phyloP scores from a whole-genome alignment of 2,329 filamentous ascomycete genomes.

The Diplodia intermedia region DNA sequence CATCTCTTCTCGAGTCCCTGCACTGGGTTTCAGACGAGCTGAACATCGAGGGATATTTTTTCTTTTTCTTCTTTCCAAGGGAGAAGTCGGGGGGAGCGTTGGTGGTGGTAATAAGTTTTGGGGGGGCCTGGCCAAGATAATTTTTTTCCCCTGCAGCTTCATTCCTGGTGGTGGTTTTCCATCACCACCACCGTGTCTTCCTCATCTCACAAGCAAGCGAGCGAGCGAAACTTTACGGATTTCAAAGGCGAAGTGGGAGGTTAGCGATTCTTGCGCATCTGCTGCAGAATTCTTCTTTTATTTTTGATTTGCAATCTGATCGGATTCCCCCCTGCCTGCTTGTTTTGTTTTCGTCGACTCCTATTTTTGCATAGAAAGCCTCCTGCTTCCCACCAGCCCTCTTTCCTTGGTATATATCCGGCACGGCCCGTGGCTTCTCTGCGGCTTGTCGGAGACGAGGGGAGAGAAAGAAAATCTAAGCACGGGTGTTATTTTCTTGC shows the following conservation, averaged over 20 bases:
- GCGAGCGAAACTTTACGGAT: background rate
- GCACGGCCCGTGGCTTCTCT: background rate
- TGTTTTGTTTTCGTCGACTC: background rate
- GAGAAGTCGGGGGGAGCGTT: background rate
- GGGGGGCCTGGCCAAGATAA: too few relatives aligned
- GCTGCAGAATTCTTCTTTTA: background rate
- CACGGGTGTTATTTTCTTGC: background rate
- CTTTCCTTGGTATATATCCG: background rate
- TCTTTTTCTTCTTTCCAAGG: background rate
- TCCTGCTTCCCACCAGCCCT: background rate
- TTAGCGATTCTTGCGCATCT: constrained; percentile 5
- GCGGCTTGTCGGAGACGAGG: background rate
- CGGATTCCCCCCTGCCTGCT: background rate
- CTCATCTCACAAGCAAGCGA: background rate
- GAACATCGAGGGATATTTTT: background rate
- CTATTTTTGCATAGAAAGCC: constrained; percentile 6
- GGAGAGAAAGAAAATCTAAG: background rate
- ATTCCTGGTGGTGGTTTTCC: background rate
- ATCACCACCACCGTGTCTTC: background rate
- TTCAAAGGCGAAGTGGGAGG: constrained; percentile 12
- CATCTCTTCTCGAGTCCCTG: background rate
- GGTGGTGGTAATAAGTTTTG: background rate
- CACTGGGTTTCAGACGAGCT: background rate
- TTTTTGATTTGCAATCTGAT: background rate
- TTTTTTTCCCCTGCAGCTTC: background rate